phyloP scores from a whole-genome alignment of 441 rosid species.

The Iberis amara region DNA sequence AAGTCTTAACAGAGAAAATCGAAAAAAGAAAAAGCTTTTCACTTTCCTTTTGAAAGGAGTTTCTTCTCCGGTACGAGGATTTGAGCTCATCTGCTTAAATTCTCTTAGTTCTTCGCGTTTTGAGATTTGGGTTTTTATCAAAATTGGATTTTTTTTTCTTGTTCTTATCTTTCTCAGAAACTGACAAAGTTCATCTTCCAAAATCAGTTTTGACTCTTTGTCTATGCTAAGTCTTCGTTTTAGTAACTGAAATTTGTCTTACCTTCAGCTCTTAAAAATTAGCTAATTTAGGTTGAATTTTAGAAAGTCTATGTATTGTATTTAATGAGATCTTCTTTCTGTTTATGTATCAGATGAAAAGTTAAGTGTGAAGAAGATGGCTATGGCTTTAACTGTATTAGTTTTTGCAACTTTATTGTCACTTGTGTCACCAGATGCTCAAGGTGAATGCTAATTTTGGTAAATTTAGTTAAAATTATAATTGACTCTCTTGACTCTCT shows the following conservation, averaged over 20 bases:
- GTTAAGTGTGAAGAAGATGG: conserved; percentile 41
- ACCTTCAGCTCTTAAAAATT: background rate
- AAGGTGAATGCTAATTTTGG: too few relatives aligned
- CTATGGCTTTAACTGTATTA: conserved; percentile 36
- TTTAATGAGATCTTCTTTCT: background rate
- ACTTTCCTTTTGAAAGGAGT: background rate
- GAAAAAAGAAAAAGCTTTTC: conserved; percentile 14
- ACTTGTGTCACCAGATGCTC: conserved; percentile 50
- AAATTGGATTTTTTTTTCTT: too few relatives aligned
- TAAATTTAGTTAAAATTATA: too few relatives aligned
- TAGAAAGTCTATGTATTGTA: background rate
- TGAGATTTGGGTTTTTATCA: background rate
- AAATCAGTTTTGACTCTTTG: conserved; percentile 2
- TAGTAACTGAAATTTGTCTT: background rate
- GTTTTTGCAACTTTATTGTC: conserved; percentile 45
- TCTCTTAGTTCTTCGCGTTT: background rate
- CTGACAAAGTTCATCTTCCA: conserved; percentile 5
- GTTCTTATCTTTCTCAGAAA: too few relatives aligned
- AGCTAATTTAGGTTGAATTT: conserved; percentile 1
- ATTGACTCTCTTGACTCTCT: conserved; percentile 13
- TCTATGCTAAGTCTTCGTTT: conserved; percentile 14
- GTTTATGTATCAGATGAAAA: conserved; percentile 14
- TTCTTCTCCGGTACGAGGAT: conserved; percentile 26
- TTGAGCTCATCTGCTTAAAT: background rate
- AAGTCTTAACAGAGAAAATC: too few relatives aligned